Conservation (phyloP, 2,329 filamentous ascomycete genomes). For the Trichoderma pleuroti region DNA sequence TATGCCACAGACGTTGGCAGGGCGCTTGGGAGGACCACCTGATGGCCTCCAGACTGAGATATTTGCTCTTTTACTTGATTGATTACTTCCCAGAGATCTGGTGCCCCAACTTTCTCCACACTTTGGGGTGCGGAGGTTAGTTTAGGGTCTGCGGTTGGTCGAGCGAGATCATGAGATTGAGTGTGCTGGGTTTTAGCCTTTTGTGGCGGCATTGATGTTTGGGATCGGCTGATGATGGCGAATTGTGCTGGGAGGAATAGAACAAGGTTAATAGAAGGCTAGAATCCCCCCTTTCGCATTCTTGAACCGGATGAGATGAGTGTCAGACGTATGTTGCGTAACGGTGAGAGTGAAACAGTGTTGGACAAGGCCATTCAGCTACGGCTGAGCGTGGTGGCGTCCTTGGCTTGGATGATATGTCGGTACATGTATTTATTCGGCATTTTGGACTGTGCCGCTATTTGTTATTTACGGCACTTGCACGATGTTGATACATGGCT, state of each 20-base stretch:
- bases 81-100: background rate
- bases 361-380: background rate
- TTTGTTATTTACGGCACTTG: background rate
- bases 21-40: background rate
- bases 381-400: background rate
- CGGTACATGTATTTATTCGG: background rate
- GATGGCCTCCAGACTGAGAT: too few species aligned
- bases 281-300: background rate
- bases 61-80: background rate
- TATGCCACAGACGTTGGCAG: background rate
- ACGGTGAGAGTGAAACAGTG: background rate
- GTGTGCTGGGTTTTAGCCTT: background rate
- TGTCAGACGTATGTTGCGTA: background rate
- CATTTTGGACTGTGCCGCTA: background rate
- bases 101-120: background rate
- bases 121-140: background rate
- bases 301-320: background rate
- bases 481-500: background rate
- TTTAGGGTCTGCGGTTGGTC: background rate
- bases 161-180: background rate
- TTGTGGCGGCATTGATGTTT: background rate
- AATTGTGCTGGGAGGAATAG: background rate
- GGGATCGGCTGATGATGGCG: background rate
- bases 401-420: background rate
- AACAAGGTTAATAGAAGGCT: background rate